Evolutionary conservation across 1,139 yeast species (phyloP).

Genomic region (Geotrichum siamense): DNA sequence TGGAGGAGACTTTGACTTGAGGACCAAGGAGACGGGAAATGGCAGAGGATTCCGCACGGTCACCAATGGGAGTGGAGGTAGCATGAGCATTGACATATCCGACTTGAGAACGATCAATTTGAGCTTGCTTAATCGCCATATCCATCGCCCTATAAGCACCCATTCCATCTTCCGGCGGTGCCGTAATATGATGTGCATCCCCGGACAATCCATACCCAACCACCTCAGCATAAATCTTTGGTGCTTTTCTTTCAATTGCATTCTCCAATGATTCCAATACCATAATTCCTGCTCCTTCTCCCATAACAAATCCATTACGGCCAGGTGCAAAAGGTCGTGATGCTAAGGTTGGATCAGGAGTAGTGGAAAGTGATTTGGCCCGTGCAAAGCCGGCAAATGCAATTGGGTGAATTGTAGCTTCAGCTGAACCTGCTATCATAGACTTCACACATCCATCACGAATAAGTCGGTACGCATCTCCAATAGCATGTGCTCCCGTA

Average conservation of each 20-base stretch:
- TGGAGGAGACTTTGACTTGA: slow-evolving; percentile 55
- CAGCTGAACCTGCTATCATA: slow-evolving; percentile 91
- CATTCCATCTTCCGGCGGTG: slow-evolving; percentile 73
- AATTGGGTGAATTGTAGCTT: slow-evolving; percentile 78
- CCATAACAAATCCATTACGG: slow-evolving; percentile 82
- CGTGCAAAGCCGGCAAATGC: slow-evolving; percentile 89
- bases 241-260: slow-evolving; percentile 57
- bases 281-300: slow-evolving; percentile 87
- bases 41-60: slow-evolving; percentile 78
- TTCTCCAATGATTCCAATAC: slow-evolving; percentile 71
- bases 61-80: slow-evolving; percentile 86
- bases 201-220: slow-evolving; percentile 86
- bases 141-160: slow-evolving; percentile 85
- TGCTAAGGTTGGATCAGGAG: slow-evolving; percentile 55
- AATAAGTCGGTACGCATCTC: slow-evolving; percentile 84
- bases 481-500: slow-evolving; percentile 88
- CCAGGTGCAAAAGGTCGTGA: slow-evolving; percentile 81
- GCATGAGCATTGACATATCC: slow-evolving; percentile 95
- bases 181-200: slow-evolving; percentile 89
- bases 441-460: slow-evolving; percentile 73
- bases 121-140: slow-evolving; percentile 55
- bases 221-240: slow-evolving; percentile 69
- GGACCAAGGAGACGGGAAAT: slow-evolving; percentile 44
- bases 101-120: slow-evolving; percentile 41
- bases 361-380: slow-evolving; percentile 72